Evolutionary conservation across 768 basidiomycete species (phyloP).

Genomic region (Auriculariales sp.): DNA sequence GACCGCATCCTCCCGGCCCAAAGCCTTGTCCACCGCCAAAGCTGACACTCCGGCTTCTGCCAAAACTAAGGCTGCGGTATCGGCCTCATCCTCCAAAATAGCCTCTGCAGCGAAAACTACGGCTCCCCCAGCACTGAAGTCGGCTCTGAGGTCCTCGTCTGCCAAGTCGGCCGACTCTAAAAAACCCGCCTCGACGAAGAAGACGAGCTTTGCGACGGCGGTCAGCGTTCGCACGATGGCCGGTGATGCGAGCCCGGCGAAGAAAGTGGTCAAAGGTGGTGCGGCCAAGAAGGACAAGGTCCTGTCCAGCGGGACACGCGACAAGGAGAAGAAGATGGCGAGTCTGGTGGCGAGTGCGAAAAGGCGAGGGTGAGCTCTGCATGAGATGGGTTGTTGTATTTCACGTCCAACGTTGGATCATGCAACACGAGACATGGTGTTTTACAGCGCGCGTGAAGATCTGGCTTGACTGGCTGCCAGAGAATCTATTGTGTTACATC

Average conservation of each 20-base stretch:
- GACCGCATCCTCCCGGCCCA: not conserved
- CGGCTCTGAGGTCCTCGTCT: conserved; percentile 4
- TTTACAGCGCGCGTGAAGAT: no score
- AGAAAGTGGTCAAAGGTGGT: conserved; percentile 25
- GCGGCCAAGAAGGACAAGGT: conserved; percentile 47
- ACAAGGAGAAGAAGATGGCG: conserved; percentile 35
- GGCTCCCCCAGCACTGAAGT: conserved; percentile 11
- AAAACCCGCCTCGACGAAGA: not conserved
- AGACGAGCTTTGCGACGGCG: not conserved
- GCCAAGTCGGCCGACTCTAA: not conserved
- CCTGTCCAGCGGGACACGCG: conserved; percentile 21
- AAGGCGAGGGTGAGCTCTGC: not conserved
- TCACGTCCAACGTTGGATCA: no score
- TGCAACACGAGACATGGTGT: no score
- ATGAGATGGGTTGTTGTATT: no score
- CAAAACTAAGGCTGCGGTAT: conserved; percentile 6
- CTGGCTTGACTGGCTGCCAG: no score
- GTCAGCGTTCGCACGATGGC: conserved; percentile 4
- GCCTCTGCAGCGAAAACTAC: conserved; percentile 2
- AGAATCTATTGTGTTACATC: no score
- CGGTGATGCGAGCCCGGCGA: conserved; percentile 38
- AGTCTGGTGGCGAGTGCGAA: conserved; percentile 38
- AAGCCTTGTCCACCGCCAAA: not conserved
- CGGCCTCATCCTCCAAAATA: conserved; percentile 5
- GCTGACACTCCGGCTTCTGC: not conserved